phyloP scores from a whole-genome alignment of 192 early-diverging fungal species.

The Pecoramyces ruminantium region DNA sequence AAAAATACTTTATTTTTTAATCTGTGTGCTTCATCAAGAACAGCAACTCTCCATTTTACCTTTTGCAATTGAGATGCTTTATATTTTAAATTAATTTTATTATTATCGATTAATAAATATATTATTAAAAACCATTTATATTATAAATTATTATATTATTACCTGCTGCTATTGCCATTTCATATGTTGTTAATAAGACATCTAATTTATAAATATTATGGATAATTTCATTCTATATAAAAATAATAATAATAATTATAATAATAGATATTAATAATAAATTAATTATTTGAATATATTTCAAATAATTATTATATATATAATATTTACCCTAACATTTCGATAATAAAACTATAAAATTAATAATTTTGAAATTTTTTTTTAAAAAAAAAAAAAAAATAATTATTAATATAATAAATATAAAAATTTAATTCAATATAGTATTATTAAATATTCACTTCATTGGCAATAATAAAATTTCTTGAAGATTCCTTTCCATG shows the following conservation, averaged over 20 bases:
- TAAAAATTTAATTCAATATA: too few relatives aligned
- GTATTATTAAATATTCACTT: background rate
- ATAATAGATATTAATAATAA: too few relatives aligned
- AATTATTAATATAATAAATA: too few relatives aligned
- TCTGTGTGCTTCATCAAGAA: conserved; percentile 78
- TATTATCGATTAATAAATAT: too few relatives aligned
- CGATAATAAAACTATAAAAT: background rate
- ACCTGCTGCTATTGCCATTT: conserved; percentile 31
- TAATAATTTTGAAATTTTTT: too few relatives aligned
- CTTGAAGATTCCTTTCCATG: background rate
- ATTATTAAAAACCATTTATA: too few relatives aligned
- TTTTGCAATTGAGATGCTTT: conserved; percentile 42
- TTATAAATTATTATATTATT: conserved; percentile 7
- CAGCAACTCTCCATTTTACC: conserved; percentile 49
- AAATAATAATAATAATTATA: background rate
- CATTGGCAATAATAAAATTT: background rate
- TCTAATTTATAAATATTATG: conserved; percentile 22
- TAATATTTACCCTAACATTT: background rate
- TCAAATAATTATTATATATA: too few relatives aligned
- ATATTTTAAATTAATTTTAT: too few relatives aligned
- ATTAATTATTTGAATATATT: too few relatives aligned
- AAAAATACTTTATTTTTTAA: conserved; percentile 52
- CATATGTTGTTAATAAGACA: conserved; percentile 38
- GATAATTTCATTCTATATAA: conserved; percentile 13
- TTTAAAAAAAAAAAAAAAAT: too few relatives aligned